Conservation (phyloP, 805 yeast genomes). For the Candida montana region DNA sequence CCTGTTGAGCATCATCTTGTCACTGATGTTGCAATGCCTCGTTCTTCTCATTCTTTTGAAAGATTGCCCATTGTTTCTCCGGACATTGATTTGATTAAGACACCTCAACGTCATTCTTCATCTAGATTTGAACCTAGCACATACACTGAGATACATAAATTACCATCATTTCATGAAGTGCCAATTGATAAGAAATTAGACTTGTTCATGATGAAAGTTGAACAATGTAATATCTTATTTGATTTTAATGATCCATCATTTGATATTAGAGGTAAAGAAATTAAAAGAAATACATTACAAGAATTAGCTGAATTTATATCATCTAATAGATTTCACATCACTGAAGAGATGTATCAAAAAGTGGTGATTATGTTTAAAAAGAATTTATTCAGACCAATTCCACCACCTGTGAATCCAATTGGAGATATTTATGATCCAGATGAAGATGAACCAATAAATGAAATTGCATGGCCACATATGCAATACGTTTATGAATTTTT, state of each 20-base stretch:
- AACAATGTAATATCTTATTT: constrained; percentile 91
- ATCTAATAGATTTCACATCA: constrained; percentile 73
- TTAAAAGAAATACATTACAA: constrained; percentile 79
- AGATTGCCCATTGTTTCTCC: constrained; percentile 56
- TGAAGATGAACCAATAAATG: constrained; percentile 96
- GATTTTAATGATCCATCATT: constrained; percentile 91
- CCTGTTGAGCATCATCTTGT: constrained; percentile 3
- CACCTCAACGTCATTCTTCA: constrained; percentile 89
- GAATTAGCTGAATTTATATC: constrained; percentile 87
- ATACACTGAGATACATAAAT: constrained; percentile 59
- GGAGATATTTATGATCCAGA: constrained; percentile 97
- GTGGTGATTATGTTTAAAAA: constrained; percentile 86
- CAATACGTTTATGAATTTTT: constrained; percentile 93
- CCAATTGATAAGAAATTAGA: constrained; percentile 74
- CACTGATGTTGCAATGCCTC: constrained; percentile 27
- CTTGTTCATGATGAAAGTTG: constrained; percentile 80
- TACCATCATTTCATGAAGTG: constrained; percentile 87
- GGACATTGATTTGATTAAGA: constrained; percentile 74
- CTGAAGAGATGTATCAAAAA: constrained; percentile 85
- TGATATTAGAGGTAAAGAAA: constrained; percentile 88
- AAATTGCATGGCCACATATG: constrained; percentile 99
- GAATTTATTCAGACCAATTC: constrained; percentile 91
- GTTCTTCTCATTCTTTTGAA: constrained; percentile 49
- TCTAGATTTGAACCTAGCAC: constrained; percentile 82
- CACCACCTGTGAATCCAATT: constrained; percentile 96